Evolutionary conservation across 1,284 basidiomycete species (phyloP).

Genomic region (Naganishia albida): DNA sequence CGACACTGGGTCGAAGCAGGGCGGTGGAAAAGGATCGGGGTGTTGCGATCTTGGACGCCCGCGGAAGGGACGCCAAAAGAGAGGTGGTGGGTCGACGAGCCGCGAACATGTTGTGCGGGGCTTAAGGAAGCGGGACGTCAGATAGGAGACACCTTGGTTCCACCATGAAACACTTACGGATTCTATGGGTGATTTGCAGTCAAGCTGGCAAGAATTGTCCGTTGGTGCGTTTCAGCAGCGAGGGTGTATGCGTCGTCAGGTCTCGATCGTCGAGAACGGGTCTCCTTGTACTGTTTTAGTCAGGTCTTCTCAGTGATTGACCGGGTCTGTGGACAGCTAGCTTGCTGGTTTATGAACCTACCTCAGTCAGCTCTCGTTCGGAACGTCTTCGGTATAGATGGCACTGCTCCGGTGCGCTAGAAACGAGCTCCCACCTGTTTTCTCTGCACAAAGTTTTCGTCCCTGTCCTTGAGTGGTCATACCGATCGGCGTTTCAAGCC

Average conservation of each 20-base stretch:
- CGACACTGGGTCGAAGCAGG: slow-evolving; percentile 16
- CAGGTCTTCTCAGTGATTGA: no score
- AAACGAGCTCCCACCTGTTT: not conserved
- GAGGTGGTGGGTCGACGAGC: slow-evolving; percentile 9
- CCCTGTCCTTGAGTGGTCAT: not conserved
- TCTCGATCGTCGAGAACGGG: no score
- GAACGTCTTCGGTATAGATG: not conserved
- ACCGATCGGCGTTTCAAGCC: slow-evolving; percentile 1
- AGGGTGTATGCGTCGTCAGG: not conserved
- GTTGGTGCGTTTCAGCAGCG: not conserved
- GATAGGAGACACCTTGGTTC: not conserved
- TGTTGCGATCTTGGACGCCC: not conserved
- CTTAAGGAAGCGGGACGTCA: not conserved
- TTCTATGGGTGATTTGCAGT: not conserved
- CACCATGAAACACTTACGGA: slow-evolving; percentile 5
- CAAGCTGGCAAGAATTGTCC: not conserved
- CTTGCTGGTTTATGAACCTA: no score
- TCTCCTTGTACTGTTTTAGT: no score
- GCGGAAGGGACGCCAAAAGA: slow-evolving; percentile 9
- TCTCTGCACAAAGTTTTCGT: not conserved
- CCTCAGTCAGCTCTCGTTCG: not conserved
- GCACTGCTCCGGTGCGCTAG: not conserved
- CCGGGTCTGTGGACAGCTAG: no score
- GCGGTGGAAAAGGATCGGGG: slow-evolving; percentile 21
- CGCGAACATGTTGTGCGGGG: slow-evolving; percentile 9